Evolutionary conservation across 805 yeast genomes (phyloP).

Genomic region (Candida sakaeoensis): DNA sequence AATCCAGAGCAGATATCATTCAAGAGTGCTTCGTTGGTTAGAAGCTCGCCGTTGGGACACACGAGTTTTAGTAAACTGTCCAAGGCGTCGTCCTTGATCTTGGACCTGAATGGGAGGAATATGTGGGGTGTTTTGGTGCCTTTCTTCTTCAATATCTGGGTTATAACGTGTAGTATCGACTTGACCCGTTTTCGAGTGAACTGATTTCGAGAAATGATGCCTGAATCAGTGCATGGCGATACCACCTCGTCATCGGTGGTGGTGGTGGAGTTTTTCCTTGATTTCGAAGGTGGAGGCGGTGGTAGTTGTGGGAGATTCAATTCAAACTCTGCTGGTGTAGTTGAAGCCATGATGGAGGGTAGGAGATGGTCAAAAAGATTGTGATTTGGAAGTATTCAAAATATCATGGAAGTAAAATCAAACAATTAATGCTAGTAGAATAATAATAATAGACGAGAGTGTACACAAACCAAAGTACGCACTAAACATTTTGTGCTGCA

Average conservation of each 20-base stretch:
- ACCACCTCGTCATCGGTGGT: not conserved
- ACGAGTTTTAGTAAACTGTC: constrained; percentile 53
- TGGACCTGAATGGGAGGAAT: constrained; percentile 74
- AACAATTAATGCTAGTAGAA: not conserved
- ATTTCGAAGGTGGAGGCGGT: not conserved
- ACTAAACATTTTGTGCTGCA: too few species aligned
- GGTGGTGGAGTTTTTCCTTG: not conserved
- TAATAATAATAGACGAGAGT: not conserved
- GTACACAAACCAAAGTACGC: too few species aligned
- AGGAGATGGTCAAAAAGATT: not conserved
- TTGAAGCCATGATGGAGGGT: not conserved
- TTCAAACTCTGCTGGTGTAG: constrained; percentile 2
- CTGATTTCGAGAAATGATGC: constrained; percentile 23
- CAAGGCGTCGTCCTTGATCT: constrained; percentile 57
- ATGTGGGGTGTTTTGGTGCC: constrained; percentile 73
- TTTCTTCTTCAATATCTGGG: constrained; percentile 65
- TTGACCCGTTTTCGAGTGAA: constrained; percentile 65
- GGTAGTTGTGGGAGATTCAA: constrained; percentile 12
- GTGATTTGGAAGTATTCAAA: too few species aligned
- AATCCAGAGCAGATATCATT: constrained; percentile 40
- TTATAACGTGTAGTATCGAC: constrained; percentile 63
- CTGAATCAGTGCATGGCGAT: constrained; percentile 7
- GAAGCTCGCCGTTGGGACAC: constrained; percentile 55
- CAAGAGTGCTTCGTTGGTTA: constrained; percentile 34
- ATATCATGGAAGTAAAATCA: not conserved